Evolutionary conservation across 306 rosid species (phyloP).

Genomic region (Vicia villosa): DNA sequence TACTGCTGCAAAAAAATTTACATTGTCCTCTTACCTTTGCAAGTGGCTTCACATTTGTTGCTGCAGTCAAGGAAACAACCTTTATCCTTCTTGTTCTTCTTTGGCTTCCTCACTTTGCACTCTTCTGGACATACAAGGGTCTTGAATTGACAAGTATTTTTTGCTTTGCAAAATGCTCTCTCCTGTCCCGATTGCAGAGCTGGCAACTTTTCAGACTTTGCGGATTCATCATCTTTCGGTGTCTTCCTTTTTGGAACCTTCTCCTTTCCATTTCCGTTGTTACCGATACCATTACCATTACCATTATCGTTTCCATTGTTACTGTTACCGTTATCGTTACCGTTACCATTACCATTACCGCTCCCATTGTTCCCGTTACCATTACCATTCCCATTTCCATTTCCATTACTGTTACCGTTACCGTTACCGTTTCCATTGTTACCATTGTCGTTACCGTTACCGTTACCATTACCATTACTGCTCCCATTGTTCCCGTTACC

Average conservation of each 20-base stretch:
- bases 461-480: too few species aligned
- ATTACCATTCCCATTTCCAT: background rate
- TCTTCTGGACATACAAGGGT: slow-evolving; percentile 59
- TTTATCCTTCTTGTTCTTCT: slow-evolving; percentile 69
- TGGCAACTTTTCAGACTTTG: slow-evolving; percentile 43
- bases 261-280: background rate
- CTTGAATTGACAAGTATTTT: slow-evolving; percentile 46
- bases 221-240: slow-evolving; percentile 22
- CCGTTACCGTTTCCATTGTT: too few species aligned
- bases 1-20: too few species aligned
- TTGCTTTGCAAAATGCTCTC: slow-evolving; percentile 55
- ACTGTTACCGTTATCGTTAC: background rate
- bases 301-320: background rate
- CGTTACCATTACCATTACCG: slow-evolving; percentile 22
- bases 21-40: slow-evolving; percentile 65
- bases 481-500: too few species aligned
- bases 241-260: background rate
- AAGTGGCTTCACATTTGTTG: slow-evolving; percentile 80
- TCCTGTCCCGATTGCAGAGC: slow-evolving; percentile 49
- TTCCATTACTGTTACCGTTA: too few species aligned
- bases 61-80: slow-evolving; percentile 69
- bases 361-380: too few species aligned
- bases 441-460: too few species aligned
- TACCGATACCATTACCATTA: background rate
- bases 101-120: slow-evolving; percentile 63